Evolutionary conservation across 257 asterid genomes (phyloP).

Genomic region (Avicennia marina): DNA sequence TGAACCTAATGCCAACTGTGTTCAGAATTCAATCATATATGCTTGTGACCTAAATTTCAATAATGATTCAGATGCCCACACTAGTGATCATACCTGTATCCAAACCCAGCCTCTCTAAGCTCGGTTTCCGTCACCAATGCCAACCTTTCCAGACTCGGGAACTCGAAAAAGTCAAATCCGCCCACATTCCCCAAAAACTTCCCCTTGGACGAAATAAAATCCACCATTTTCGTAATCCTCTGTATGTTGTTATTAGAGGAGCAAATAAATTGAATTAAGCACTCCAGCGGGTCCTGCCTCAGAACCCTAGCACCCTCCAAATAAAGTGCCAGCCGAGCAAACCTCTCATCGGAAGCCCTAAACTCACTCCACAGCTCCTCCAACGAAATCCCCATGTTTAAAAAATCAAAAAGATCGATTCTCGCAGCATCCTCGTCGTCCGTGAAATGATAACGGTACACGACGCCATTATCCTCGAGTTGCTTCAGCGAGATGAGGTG

Average conservation of each 20-base stretch:
- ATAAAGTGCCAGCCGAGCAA: conserved; percentile 59
- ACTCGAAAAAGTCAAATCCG: conserved; percentile 64
- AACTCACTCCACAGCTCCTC: conserved; percentile 68
- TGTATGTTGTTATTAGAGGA: conserved; percentile 82
- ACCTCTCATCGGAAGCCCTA: conserved; percentile 66
- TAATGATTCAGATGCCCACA: neutral
- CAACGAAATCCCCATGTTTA: conserved; percentile 69
- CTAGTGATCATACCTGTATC: conserved; percentile 57
- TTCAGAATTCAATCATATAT: neutral
- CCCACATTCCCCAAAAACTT: conserved; percentile 65
- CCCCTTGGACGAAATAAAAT: conserved; percentile 72
- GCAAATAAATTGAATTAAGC: conserved; percentile 87
- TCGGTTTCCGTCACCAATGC: conserved; percentile 63
- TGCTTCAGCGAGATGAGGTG: conserved; percentile 80
- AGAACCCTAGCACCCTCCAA: conserved; percentile 91
- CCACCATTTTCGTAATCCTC: conserved; percentile 93
- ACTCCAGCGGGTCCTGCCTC: conserved; percentile 91
- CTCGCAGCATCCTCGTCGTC: conserved; percentile 34
- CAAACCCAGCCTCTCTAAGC: conserved; percentile 91
- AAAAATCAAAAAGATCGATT: conserved; percentile 54
- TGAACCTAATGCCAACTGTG: neutral
- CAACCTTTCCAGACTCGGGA: conserved; percentile 60
- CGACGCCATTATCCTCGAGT: conserved; percentile 50
- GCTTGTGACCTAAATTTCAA: neutral
- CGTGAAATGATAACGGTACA: conserved; percentile 47